Evolutionary conservation across 1,284 basidiomycete species (phyloP).

Genomic region (Fomitopsis palustris): DNA sequence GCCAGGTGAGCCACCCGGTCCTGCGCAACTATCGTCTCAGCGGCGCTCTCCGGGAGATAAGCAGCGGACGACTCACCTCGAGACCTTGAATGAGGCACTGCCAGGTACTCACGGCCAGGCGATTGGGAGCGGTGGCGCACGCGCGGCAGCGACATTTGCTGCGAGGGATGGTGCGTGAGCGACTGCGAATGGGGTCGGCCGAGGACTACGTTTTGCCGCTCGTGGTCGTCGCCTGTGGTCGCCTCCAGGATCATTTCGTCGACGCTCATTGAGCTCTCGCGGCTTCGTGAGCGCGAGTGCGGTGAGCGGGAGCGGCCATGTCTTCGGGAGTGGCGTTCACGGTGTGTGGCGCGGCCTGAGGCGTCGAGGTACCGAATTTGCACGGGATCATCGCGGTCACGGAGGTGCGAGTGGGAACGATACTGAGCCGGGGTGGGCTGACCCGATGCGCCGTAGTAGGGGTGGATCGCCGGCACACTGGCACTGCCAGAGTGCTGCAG

Average conservation of each 20-base stretch:
- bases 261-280: conserved; percentile 35
- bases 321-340: conserved; percentile 17
- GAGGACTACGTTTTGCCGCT: conserved; percentile 12
- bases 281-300: conserved; percentile 26
- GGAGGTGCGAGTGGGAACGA: conserved; percentile 8
- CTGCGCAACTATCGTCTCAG: conserved; percentile 13
- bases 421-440: conserved; percentile 8
- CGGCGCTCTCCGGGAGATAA: conserved; percentile 15
- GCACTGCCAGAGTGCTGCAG: conserved; percentile 10
- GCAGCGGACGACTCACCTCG: conserved; percentile 17
- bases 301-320: conserved; percentile 24
- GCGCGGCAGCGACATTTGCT: conserved; percentile 20
- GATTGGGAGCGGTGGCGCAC: conserved; percentile 25
- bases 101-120: conserved; percentile 19
- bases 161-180: conserved; percentile 16
- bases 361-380: conserved; percentile 22
- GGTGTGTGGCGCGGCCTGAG: conserved; percentile 15
- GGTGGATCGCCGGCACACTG: conserved; percentile 15
- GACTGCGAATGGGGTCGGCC: conserved; percentile 12
- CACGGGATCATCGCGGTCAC: conserved; percentile 31
- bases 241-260: conserved; percentile 63
- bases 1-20: conserved; percentile 10
- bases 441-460: conserved; percentile 12
- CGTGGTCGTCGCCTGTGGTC: conserved; percentile 29
- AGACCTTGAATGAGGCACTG: conserved; percentile 21